phyloP scores from a whole-genome alignment of 2,329 filamentous ascomycete genomes.

The Epichloe brachyelytri region DNA sequence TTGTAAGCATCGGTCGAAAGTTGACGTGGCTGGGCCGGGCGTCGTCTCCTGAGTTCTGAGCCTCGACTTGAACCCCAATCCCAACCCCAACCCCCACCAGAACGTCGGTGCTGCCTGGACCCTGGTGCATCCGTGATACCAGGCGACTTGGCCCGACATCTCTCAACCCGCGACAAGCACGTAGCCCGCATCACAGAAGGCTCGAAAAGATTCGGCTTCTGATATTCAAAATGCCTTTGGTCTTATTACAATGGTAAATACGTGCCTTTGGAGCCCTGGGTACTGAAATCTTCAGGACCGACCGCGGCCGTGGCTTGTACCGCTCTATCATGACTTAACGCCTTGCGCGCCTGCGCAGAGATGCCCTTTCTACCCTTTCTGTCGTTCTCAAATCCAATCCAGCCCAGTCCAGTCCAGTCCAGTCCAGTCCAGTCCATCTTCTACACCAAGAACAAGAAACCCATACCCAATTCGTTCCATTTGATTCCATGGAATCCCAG shows the following conservation, averaged over 20 bases:
- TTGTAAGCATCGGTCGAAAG: not conserved
- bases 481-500: no score
- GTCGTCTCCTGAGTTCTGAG: not conserved
- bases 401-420: not conserved
- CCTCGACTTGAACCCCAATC: no score
- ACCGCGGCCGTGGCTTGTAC: slow-evolving; percentile 11
- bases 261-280: slow-evolving; percentile 1
- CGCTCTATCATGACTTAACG: slow-evolving; percentile 17
- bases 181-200: no score
- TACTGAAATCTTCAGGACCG: not conserved
- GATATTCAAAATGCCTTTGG: not conserved
- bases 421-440: not conserved
- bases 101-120: no score
- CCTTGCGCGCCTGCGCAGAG: slow-evolving; percentile 3
- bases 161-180: no score
- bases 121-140: slow-evolving; percentile 1
- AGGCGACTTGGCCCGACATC: not conserved
- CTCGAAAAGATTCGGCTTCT: not conserved
- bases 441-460: no score
- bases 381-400: not conserved
- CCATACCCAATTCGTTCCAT: no score
- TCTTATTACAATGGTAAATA: slow-evolving; percentile 3
- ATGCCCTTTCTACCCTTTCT: not conserved
- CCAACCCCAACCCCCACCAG: no score
- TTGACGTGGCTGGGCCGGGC: slow-evolving; percentile 6